Evolutionary conservation across 2,329 filamentous ascomycete species (phyloP).

Genomic region (Trichoderma sp.): DNA sequence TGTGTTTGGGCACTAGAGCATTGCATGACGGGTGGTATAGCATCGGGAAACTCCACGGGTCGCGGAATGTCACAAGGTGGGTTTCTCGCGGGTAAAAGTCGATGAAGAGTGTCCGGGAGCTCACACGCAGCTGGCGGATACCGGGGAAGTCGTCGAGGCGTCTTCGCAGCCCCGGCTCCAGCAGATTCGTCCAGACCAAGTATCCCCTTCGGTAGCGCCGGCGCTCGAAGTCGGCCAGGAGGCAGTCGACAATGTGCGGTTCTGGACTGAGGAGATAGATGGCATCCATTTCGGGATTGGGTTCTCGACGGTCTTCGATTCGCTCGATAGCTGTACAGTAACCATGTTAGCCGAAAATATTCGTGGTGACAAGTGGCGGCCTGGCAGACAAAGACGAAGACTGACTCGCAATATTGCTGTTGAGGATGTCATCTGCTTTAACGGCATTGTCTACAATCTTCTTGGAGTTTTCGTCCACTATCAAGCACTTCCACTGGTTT

Average conservation of each 20-base stretch:
- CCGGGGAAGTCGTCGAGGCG: slow-evolving; percentile 73
- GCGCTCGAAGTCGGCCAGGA: slow-evolving; percentile 89
- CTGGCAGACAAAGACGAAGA: slow-evolving; percentile 28
- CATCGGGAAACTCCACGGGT: slow-evolving; percentile 94
- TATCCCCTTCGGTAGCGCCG: slow-evolving; percentile 78
- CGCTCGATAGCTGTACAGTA: slow-evolving; percentile 77
- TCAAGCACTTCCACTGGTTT: slow-evolving; percentile 89
- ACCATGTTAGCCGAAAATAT: slow-evolving; percentile 30
- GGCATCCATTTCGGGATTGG: slow-evolving; percentile 89
- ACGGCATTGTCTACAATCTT: slow-evolving; percentile 89
- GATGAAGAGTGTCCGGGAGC: slow-evolving; percentile 80
- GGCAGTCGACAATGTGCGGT: slow-evolving; percentile 86
- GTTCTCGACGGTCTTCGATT: slow-evolving; percentile 82
- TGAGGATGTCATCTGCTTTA: slow-evolving; percentile 95
- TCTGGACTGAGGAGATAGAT: slow-evolving; percentile 89
- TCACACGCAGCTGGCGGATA: slow-evolving; percentile 74
- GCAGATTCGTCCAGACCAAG: slow-evolving; percentile 81
- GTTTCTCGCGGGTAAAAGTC: slow-evolving; percentile 92
- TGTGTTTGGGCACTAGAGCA: slow-evolving; percentile 76
- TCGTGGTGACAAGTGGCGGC: not conserved
- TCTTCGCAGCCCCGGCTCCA: slow-evolving; percentile 71
- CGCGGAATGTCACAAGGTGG: slow-evolving; percentile 85
- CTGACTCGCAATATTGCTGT: slow-evolving; percentile 93
- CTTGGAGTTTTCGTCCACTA: slow-evolving; percentile 81
- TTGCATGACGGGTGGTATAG: slow-evolving; percentile 92